Base-by-base conservation (phyloP, 805 yeast species). In the Yarrowia yakushimensis region DNA sequence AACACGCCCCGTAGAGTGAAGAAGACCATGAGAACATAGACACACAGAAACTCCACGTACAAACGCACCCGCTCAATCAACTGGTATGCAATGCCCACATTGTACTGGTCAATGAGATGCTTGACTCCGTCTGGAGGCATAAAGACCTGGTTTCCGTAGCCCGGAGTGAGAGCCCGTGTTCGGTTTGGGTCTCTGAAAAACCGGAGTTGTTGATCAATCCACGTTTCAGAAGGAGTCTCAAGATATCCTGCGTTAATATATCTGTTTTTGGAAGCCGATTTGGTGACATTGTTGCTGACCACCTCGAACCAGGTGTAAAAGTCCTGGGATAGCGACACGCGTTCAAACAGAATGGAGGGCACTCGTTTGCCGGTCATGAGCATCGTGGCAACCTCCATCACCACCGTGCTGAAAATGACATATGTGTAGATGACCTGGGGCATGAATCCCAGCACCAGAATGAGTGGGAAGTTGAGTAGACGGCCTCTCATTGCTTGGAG, bases 391-490 rank as follows among this genome's bases (percentile, higher is more conserved):
- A 39, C 33, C 22, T 39, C 55, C 50, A 52, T 52, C 18, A 36
- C 59, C 0, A 52, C 59, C 8, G 59, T 52, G 59, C 43, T 67
- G 0, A 74, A 13, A 6, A 85, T 81, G 17, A 87, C 78, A 4
- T 69, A 63, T 4, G 84, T 66, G 0, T 85, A 81, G 37, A 85
- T 71, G 18, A 87, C 70, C 68, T 88, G 92, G 0, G 96, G 96
- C 13, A 83, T 71, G 66, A 84, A 83, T 1, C 90, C 86, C 64
- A 84, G 70, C 13, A 82, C 72, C 27, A 85, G 80, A 4, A 82
- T 78, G 8, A 78, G 70, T 15, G 91, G 93, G 67, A 86, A 78
- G 43, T 75, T 72, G 11, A 76, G 69, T 1, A 83, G 66, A 7
- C 76, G 69, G 4, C 85, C 83, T 8, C 71, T 68, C 30, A 72